A percentile compares a stretch with the other conserved stretches of the same genome.
These are phyloP conservation scores for Fusarium sp. DNA, from an alignment of 2,329 filamentous ascomycete species.

Conservation along the genomic window DNA sequence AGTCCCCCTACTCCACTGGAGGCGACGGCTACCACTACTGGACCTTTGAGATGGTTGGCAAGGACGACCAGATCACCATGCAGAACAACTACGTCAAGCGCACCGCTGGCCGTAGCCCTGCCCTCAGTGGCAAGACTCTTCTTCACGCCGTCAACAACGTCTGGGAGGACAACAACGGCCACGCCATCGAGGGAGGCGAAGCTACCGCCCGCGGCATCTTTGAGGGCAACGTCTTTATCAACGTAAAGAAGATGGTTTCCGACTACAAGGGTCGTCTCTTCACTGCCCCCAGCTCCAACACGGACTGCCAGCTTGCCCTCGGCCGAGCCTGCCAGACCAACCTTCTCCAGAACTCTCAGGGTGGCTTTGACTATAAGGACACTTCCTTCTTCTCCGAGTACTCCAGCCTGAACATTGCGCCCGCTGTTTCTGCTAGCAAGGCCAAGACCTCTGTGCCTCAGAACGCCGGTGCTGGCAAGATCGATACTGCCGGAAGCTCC, in stretches of 20 bases:
- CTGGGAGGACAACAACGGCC: conserved; percentile 64
- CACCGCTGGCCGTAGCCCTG: conserved; percentile 66
- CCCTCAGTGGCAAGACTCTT: conserved; percentile 65
- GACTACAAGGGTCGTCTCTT: conserved; percentile 47
- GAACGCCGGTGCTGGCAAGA: conserved; percentile 2
- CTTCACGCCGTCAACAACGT: conserved; percentile 72
- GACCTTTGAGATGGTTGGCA: conserved; percentile 67
- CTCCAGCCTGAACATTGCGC: conserved; percentile 2
- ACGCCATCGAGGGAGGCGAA: conserved; percentile 64
- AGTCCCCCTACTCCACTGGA: conserved; percentile 63
- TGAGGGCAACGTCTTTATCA: conserved; percentile 69
- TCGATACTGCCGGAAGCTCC: background rate
- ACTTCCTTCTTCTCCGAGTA: conserved; percentile 20
- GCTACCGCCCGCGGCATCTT: conserved; percentile 55
- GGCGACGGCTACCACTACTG: conserved; percentile 72
- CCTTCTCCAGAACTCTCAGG: conserved; percentile 23
- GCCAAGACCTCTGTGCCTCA: conserved; percentile 4
- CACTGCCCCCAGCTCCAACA: conserved; percentile 42
- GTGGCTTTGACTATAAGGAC: conserved; percentile 7
- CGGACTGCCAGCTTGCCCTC: conserved; percentile 56
- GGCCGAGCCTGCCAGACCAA: conserved; percentile 64
- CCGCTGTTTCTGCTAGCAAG: conserved; percentile 6
- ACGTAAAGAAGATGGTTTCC: conserved; percentile 57
- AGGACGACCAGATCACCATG: conserved; percentile 61
- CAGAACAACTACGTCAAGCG: conserved; percentile 71